Conservation (phyloP, 352 stramenopile genomes). For the Globisporangium uncinulatum region DNA sequence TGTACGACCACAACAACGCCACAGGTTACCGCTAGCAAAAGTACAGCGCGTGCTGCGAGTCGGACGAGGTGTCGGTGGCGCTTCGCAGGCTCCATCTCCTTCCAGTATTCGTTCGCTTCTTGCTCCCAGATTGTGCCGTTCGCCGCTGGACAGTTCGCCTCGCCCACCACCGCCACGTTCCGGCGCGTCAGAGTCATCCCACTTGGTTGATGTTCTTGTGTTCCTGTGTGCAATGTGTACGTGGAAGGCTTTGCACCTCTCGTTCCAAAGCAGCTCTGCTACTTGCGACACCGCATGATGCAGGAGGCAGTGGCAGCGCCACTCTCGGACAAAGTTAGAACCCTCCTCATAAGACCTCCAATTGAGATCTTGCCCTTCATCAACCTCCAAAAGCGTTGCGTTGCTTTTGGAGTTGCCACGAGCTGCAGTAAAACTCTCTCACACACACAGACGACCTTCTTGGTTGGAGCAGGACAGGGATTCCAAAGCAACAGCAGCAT, state of each 20-base stretch:
- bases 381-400: too few species aligned
- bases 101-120: slow-evolving; percentile 63
- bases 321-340: too few species aligned
- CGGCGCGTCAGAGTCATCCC: slow-evolving; percentile 40
- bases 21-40: slow-evolving; percentile 18
- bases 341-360: too few species aligned
- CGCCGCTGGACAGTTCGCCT: slow-evolving; percentile 11
- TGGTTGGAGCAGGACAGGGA: too few species aligned
- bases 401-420: too few species aligned
- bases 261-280: neutral
- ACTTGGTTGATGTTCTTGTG: neutral
- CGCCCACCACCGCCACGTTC: slow-evolving; percentile 28
- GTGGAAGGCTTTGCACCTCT: neutral
- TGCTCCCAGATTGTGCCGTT: slow-evolving; percentile 65
- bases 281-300: slow-evolving; percentile 20
- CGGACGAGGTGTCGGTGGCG: slow-evolving; percentile 25
- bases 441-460: too few species aligned
- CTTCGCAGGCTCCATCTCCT: slow-evolving; percentile 60
- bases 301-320: too few species aligned
- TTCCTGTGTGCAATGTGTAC: neutral
- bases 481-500: too few species aligned
- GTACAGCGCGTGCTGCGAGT: slow-evolving; percentile 20
- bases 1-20: slow-evolving; percentile 1
- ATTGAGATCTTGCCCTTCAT: too few species aligned
- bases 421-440: too few species aligned